Evolutionary conservation across 1,284 basidiomycete species (phyloP), one percentile per base, ranked within the genome.

Genomic region (Malassezia furfur): DNA sequence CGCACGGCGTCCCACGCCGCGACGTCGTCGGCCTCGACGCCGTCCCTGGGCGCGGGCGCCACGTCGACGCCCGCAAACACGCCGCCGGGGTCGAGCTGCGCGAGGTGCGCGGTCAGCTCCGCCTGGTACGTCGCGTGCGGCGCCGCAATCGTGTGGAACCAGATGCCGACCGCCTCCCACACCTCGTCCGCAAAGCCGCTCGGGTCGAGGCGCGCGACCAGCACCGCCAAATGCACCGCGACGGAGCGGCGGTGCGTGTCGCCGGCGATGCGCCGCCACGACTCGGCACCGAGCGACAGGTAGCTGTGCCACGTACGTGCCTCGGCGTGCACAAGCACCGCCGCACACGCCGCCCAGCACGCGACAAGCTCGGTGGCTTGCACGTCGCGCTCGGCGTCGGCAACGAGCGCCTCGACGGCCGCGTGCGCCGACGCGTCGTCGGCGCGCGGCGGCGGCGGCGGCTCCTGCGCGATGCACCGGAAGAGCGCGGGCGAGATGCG

Each of bases 261-360:
- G 56, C 85, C 80, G 21, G 78, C 77, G 45, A 85, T 79, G 35
- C 81, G 77, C 57, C 80, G 78, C 81, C 81, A 86, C 31, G 83
- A 83, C 55, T 82, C 78, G 17, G 79, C 74, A 1, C 83, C 83
- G 39, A 78, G 79, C 0, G 79, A 76, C 40, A 87, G 75, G 67
- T 82, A 86, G 22, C 78, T 73, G 1, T 77, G 72, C 88, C 88
- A 90, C 38, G 82, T 79, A 81, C 86, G 67, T 55, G 78, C 74
- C 11, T 78, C 78, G 57, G 84, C 83, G 52, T 82, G 80, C 9
- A 87, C 82, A 11, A 85, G 69, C 21, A 87, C 80, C 35, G 80
- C 79, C 0, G 81, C 83, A 65, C 85, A 89, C 8, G 84, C 82
- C 3, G 85, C 79, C 87, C 87, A 91, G 65, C 84, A 85, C 59